Evolutionary conservation across 2,329 filamentous ascomycete species (phyloP), one percentile per base, ranked within the genome.

Genomic region (Fusarium sp.): DNA sequence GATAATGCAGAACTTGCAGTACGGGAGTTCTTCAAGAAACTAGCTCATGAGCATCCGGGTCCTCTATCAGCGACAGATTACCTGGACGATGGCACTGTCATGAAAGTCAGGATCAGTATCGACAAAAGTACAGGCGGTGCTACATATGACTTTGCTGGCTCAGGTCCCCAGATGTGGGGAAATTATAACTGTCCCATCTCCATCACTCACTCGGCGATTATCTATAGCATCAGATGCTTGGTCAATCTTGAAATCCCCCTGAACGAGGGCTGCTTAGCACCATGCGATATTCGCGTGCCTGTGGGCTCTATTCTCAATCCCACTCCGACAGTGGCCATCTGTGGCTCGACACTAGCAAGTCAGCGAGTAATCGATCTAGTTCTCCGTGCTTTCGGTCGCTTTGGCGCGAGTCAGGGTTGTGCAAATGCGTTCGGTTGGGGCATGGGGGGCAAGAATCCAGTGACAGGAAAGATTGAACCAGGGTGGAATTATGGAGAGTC

Each of bases 401-500:
- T 59, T 17, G 45, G 57, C 29, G 79, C 79, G 5, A 72, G 65
- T 46, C 79, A 81, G 47, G 80, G 80, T 0, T 81, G 79, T 56
- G 76, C 76, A 8, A 81, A 76, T 68, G 78, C 77, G 33, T 76
- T 81, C 36, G 79, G 80, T 5, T 83, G 80, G 71, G 79, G 77
- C n/a, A 80, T 79, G 66, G 80, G 77, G 10, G 80, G 79, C 0
- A 65, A 64, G n/a, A 74, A 81, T 18, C 65, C 75, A 1, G 76
- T 31, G 5, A 71, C 68, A 6, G 57, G 57, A 5, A 2, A 58
- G 4, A 36, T 71, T 13, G 38, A 46, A 91, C 89, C 75, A 7
- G 93, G 93, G 0, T 96, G 96, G 78, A 94, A 94, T 14, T 96
- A 96, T 83, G 95, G 95, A 79, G 93, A 95, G 81, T 95, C 93